Evolutionary conservation across 2,329 filamentous ascomycete species (phyloP), one percentile per base, ranked within the genome.

Genomic region (Aspergillus sp.): DNA sequence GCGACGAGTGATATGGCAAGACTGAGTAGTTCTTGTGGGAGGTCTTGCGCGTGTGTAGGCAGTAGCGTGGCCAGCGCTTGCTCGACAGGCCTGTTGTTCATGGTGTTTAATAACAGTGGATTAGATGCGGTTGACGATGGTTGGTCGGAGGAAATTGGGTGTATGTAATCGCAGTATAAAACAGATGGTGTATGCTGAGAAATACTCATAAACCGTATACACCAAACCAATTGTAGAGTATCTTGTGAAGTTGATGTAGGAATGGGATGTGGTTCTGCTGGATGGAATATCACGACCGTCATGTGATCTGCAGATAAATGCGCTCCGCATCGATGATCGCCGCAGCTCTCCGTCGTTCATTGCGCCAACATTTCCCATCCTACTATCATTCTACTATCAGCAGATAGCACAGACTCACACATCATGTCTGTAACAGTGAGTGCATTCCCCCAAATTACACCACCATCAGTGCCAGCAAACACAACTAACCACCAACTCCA

Each of bases 1-100:
- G 90, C 88, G 48, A 96, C 84, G 6, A 96, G 81, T 8, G 89
- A 91, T 54, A 83, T 81, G 1, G 91, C 87, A 8, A 93, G 83
- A 59, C 90, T 86, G 59, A 91, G 76, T 5, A 96, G 85, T n/a
- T 87, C 82, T 10, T 83, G 80, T 0, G 91, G 90, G 0, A 94
- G 79, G 50, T 85, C 80, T 30, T 85, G 84, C 63, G 87, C 87
- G 70, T 90, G 84, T 0, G 89, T 90, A 1, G 92, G 92, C 59
- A 96, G 83, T 23, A 95, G 79, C 32, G 86, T 88, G n/a, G 86
- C 81, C 36, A 96, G 81, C 0, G 88, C 87, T 70, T 90, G 88
- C 69, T 93, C 89, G 19, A 92, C 82, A 42, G 90, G 85, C 61
- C 87, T 85, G 70, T 89, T 80, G 59, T 78, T 91, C 90, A 95